A percentile compares a stretch with the other conserved stretches of the same genome.
Evolutionary conservation across 768 basidiomycete genomes (phyloP).

Genomic region (Russula ochroleuca): DNA sequence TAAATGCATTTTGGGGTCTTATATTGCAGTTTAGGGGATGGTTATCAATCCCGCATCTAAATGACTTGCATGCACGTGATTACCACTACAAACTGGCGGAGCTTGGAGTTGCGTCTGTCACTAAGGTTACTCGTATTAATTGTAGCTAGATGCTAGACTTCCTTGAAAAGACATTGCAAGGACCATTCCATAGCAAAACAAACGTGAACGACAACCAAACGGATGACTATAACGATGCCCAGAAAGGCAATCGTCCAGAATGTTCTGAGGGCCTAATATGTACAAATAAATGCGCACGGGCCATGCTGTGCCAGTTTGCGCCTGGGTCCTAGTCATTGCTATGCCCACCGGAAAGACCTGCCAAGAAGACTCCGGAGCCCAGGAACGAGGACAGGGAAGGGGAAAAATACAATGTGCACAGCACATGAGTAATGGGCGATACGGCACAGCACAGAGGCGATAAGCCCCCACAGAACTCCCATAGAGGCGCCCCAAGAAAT

Average conservation of each 20-base stretch:
- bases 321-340: not conserved
- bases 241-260: constrained; percentile 15
- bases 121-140: not conserved
- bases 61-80: constrained; percentile 42
- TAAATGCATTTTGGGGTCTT: too few species aligned
- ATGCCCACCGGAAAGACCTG: not conserved
- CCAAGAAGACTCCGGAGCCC: not conserved
- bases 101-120: too few species aligned
- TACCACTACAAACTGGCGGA: constrained; percentile 38
- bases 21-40: too few species aligned
- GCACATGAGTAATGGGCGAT: not conserved
- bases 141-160: not conserved
- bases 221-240: constrained; percentile 4
- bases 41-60: too few species aligned
- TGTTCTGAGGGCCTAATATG: not conserved
- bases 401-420: not conserved
- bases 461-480: not conserved
- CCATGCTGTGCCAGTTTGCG: not conserved
- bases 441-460: not conserved
- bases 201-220: too few species aligned
- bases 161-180: not conserved
- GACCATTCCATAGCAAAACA: too few species aligned
- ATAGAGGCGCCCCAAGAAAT: not conserved
- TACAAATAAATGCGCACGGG: not conserved
- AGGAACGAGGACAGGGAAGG: not conserved